Percentiles rank a stretch among this genome's conserved stretches.
These are phyloP conservation scores for Bacterosira constricta DNA, from an alignment of 108 stramenopile genomes.

Conservation along the genomic window DNA sequence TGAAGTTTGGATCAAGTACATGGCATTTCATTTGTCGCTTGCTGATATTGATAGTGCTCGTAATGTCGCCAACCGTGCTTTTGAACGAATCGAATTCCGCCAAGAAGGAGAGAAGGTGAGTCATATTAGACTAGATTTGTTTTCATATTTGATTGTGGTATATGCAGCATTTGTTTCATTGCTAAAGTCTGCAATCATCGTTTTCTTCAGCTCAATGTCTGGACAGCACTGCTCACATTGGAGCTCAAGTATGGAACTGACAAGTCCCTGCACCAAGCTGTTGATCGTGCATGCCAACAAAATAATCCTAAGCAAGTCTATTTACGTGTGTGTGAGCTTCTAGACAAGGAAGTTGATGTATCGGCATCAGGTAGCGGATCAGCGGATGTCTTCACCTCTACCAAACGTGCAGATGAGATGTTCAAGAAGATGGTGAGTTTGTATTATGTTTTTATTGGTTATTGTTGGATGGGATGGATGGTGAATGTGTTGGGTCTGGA, in stretches of 20 bases:
- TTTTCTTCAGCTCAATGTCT: slow-evolving; percentile 82
- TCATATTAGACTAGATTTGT: too few relatives aligned
- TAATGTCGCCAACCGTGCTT: slow-evolving; percentile 85
- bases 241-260: slow-evolving; percentile 91
- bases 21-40: slow-evolving; percentile 94
- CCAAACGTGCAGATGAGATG: slow-evolving; percentile 68
- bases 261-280: slow-evolving; percentile 64
- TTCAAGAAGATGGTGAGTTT: slow-evolving; percentile 82
- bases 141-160: too few relatives aligned
- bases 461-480: too few relatives aligned
- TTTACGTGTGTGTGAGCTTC: slow-evolving; percentile 86
- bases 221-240: slow-evolving; percentile 93
- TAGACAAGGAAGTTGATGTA: slow-evolving; percentile 70
- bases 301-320: slow-evolving; percentile 93
- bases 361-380: slow-evolving; percentile 41
- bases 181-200: not conserved
- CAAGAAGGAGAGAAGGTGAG: slow-evolving; percentile 78
- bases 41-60: slow-evolving; percentile 93
- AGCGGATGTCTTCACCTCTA: slow-evolving; percentile 23
- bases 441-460: too few relatives aligned
- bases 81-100: slow-evolving; percentile 91
- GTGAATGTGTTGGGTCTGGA: too few relatives aligned
- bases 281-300: slow-evolving; percentile 87
- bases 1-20: slow-evolving; percentile 94
- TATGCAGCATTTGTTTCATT: too few relatives aligned